Percentiles rank a stretch among this genome's conserved stretches.
These are phyloP conservation scores for Chlorella sp. DNA, from an alignment of 139 green algal genomes.

Conservation along the genomic window DNA sequence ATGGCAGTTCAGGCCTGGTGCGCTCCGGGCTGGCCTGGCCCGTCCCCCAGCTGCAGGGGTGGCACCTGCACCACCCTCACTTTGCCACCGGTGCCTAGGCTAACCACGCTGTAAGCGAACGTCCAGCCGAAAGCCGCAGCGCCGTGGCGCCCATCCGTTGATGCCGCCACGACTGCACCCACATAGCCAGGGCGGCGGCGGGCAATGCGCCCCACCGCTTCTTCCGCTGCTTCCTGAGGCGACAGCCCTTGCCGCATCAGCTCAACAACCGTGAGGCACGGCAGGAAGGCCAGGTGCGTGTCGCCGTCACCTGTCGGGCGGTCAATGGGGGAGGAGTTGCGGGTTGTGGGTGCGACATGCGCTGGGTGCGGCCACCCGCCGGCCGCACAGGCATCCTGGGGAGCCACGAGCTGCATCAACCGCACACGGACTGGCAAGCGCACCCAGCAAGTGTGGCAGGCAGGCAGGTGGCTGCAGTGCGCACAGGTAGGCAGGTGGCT, in stretches of 20 bases:
- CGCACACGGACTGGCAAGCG: neutral
- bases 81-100: neutral
- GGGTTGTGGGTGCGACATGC: neutral
- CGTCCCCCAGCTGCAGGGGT: neutral
- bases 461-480: neutral
- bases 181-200: conserved; percentile 45
- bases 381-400: neutral
- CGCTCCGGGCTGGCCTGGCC: too few species aligned
- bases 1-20: too few species aligned
- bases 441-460: too few species aligned
- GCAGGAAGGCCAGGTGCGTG: conserved; percentile 80
- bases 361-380: neutral
- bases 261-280: conserved; percentile 76
- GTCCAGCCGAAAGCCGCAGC: conserved; percentile 49
- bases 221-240: conserved; percentile 62
- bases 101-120: conserved; percentile 17
- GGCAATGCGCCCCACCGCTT: conserved; percentile 57
- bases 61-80: neutral
- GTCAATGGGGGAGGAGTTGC: too few species aligned
- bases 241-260: conserved; percentile 60
- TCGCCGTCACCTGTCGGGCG: conserved; percentile 64
- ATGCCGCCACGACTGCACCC: conserved; percentile 56
- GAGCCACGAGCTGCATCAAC: neutral
- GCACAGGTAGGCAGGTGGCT: neutral
- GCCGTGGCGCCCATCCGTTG: conserved; percentile 41